Percentiles rank a stretch among this genome's conserved stretches.
These are phyloP conservation scores for Xeromyces bisporus DNA, from an alignment of 495 filamentous ascomycete genomes.

Conservation along the genomic window DNA sequence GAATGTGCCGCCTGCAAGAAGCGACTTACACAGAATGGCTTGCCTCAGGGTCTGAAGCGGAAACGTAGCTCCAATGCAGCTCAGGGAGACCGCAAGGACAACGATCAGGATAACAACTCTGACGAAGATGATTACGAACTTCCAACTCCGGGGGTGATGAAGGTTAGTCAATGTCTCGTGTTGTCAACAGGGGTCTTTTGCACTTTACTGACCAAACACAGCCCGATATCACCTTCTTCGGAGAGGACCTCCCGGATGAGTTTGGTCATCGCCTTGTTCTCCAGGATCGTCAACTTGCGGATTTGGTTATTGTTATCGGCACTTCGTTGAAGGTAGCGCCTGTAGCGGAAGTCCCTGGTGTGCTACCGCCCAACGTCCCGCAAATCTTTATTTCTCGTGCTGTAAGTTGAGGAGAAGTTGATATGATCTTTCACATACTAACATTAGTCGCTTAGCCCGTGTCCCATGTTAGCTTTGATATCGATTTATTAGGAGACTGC, in stretches of 20 bases:
- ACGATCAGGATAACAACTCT: conserved; percentile 42
- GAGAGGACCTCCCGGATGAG: conserved; percentile 52
- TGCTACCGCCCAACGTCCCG: conserved; percentile 60
- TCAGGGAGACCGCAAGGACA: conserved; percentile 33
- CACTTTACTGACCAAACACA: conserved; percentile 7
- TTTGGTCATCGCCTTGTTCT: conserved; percentile 69
- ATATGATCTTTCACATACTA: conserved; percentile 2
- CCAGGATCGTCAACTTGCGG: conserved; percentile 61
- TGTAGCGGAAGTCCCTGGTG: conserved; percentile 76
- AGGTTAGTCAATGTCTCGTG: conserved; percentile 26
- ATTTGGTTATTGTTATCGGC: conserved; percentile 93
- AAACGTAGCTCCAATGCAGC: conserved; percentile 52
- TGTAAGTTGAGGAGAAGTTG: conserved; percentile 21
- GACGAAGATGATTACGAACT: conserved; percentile 59
- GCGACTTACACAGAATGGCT: conserved; percentile 22
- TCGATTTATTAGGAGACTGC: conserved; percentile 86
- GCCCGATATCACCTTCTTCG: conserved; percentile 95
- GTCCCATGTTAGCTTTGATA: conserved; percentile 80
- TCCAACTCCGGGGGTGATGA: conserved; percentile 76
- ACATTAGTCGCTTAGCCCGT: conserved; percentile 37
- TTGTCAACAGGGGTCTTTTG: conserved; percentile 1
- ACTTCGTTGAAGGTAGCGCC: conserved; percentile 94
- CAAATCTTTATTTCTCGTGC: conserved; percentile 90
- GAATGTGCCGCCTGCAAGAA: conserved; percentile 32
- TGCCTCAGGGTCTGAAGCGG: conserved; percentile 45